Base-by-base conservation (phyloP, 371 early-diverging fungal genomes). In the Entomophthora muscae region DNA sequence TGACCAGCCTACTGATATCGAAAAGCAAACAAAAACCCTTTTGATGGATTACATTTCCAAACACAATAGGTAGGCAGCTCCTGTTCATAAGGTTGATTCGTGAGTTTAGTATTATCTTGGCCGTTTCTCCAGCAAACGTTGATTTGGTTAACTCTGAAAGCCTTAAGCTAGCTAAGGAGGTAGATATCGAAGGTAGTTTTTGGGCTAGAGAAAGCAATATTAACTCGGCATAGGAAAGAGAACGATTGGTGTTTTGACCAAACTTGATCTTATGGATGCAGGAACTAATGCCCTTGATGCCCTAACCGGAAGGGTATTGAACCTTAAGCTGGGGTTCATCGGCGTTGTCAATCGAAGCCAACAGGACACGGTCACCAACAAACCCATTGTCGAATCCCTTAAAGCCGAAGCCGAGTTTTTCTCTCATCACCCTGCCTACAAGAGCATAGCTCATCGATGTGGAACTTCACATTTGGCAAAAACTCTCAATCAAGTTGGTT, bases 61-160 rank as follows among this genome's bases (percentile, higher is more conserved):
- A 67, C 83, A 85, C 53, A 92, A 92, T 77, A 89, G 83, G 84
- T 81, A 73, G n/a, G 21, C 13, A 27, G 23, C 22, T 22, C 26
- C 21, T 1, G 17, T 51, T 0, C 26, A 29, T 31, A 32, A 31
- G 33, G 30, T 32, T 76, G 57, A 79, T 84, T 61, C 72, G 84
- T 64, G n/a, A n/a, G n/a, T 52, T 52, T 67, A 84, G 93, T 70
- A 83, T 96, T 57, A 93, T 96, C 66, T 77, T 96, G 56, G 94
- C 95, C n/a, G 92, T 96, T 22, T 84, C 88, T 52, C 90, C 94
- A 31, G 94, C 93, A 1, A 93, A 90, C 70, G 82, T 87, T 24
- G 96, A 95, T 71, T 76, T 95, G 42, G 89, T 88, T 66, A 94
- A 92, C 71, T 93, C 94, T 30, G 96, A 95, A 73, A 89, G 90